These are phyloP conservation scores for Secale cereale DNA, from an alignment of 176 grass and related monocot species.

Conservation along the genomic window DNA sequence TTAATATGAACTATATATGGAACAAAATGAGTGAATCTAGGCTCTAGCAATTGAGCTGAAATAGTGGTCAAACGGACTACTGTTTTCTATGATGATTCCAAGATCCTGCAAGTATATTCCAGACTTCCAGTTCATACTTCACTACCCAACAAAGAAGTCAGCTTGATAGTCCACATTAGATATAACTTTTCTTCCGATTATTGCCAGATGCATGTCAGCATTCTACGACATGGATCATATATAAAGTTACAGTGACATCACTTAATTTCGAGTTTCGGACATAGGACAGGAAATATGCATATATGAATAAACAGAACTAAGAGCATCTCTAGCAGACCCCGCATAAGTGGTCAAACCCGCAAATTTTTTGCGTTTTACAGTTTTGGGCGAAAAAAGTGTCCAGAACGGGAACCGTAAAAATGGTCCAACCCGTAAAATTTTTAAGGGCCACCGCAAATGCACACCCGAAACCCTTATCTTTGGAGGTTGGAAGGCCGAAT, in stretches of 20 bases:
- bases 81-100: background rate
- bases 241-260: background rate
- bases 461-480: too few species aligned
- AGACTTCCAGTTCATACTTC: background rate
- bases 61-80: background rate
- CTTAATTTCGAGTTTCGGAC: background rate
- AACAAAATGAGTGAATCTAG: too few species aligned
- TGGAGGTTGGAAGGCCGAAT: too few species aligned
- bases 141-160: background rate
- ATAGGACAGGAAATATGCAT: background rate
- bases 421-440: too few species aligned
- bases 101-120: constrained; percentile 5
- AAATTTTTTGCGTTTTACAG: too few species aligned
- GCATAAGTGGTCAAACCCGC: too few species aligned
- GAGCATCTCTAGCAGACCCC: too few species aligned
- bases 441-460: too few species aligned
- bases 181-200: background rate
- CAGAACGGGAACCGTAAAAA: too few species aligned
- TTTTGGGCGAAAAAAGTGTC: too few species aligned
- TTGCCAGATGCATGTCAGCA: background rate
- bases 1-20: too few species aligned
- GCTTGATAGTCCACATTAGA: background rate
- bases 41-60: background rate
- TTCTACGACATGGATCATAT: background rate
- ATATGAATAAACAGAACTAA: background rate